Percentiles rank a stretch among this genome's conserved stretches.
Conservation (phyloP, 129 eudicot species). For the Chrysanthemum lavandulifolium region DNA sequence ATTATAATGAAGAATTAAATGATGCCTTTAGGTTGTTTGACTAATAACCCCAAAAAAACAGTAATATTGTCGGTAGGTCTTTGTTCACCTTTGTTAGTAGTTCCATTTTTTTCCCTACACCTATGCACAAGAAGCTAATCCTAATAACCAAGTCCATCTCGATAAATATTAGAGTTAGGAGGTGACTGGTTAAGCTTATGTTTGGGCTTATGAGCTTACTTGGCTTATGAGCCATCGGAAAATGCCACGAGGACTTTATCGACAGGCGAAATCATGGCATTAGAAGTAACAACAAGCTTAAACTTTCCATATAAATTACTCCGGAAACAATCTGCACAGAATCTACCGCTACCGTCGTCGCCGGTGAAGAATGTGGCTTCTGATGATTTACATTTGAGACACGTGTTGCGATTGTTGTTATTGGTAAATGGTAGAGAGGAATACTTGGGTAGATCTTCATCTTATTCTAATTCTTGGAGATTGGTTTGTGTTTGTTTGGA, state of each 20-base stretch:
- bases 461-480: constrained; percentile 14
- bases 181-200: too few species aligned
- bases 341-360: constrained; percentile 43
- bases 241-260: constrained; percentile 94
- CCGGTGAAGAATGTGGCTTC: constrained; percentile 52
- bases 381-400: constrained; percentile 77
- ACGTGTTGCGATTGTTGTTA: constrained; percentile 26
- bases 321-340: constrained; percentile 80
- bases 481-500: constrained; percentile 22
- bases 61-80: too few species aligned
- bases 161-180: too few species aligned
- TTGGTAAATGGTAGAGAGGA: too few species aligned
- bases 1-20: too few species aligned
- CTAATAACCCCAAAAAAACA: too few species aligned
- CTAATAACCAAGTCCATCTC: too few species aligned
- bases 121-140: too few species aligned
- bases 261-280: constrained; percentile 82
- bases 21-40: too few species aligned
- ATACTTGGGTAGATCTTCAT: constrained; percentile 81
- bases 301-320: constrained; percentile 85
- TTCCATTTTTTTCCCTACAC: too few species aligned
- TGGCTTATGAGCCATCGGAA: constrained; percentile 60
- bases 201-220: too few species aligned
- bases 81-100: too few species aligned
- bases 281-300: constrained; percentile 75